Percentiles rank a stretch among this genome's conserved stretches.
These are phyloP conservation scores for Solanum microdontum DNA, from an alignment of 257 asterid genomes.

Conservation along the genomic window DNA sequence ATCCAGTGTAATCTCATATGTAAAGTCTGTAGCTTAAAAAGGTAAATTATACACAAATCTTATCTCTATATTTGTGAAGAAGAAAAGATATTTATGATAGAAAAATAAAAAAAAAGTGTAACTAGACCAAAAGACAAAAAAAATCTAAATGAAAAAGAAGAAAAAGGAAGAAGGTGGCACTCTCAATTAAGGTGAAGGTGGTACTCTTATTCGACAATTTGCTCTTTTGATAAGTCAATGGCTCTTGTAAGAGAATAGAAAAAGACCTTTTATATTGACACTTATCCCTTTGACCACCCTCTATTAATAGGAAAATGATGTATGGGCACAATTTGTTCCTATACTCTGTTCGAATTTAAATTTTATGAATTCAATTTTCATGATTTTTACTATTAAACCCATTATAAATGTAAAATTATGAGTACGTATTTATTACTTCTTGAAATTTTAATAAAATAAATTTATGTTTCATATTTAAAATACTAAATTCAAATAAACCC, in stretches of 20 bases:
- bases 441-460: not conserved
- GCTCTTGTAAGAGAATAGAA: not conserved
- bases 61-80: not conserved
- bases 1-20: accelerated
- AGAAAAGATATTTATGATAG: not conserved
- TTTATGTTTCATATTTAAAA: not conserved
- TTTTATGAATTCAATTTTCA: not conserved
- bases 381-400: not conserved
- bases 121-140: not conserved
- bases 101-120: too few species aligned
- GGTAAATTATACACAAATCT: not conserved
- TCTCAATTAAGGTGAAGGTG: not conserved
- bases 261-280: not conserved
- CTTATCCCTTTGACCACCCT: not conserved
- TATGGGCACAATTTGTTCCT: not conserved
- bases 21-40: not conserved
- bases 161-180: not conserved
- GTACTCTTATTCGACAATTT: not conserved
- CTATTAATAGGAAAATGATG: not conserved
- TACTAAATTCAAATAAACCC: not conserved
- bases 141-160: not conserved
- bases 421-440: not conserved
- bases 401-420: not conserved
- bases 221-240: not conserved
- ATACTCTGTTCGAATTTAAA: not conserved